Evolutionary conservation across 208 protist genomes (phyloP), one percentile per base, ranked within the genome.

Genomic region (Leishmania mexicana): DNA sequence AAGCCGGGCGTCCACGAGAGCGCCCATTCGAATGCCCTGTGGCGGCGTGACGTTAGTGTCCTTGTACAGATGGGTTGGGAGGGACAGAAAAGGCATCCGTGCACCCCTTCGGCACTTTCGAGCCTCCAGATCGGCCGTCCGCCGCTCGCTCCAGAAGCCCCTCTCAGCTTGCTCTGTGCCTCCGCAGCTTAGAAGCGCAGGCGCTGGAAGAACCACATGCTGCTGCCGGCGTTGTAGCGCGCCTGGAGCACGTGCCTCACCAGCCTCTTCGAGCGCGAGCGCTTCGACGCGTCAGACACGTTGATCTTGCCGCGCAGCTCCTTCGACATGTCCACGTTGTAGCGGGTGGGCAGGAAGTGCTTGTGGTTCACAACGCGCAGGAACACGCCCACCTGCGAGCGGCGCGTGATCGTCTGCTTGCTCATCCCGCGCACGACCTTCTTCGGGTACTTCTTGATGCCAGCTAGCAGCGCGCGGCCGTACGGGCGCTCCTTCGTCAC

Each of bases 141-240:
- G 38, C 64, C 31, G 1, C 8, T 31, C 35, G n/a, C 38, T 15
- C 65, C 0, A 7, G 19, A n/a, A 47, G 40, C 35, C 65, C 19
- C 8, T n/a, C 79, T 94, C 89, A 65, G 99, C 92, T 90, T 96
- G 95, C 81, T 92, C 96, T 96, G 91, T 98, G 99, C 81, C 91
- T 91, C 77, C 97, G 96, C 81, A 96, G 57, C 85, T 99, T 99
- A 99, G 97, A 99, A 99, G 88, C 98, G 93, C 83, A 99, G 97
- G 90, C 98, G 98, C 89, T 98, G 92, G 97, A 99, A 99, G 96
- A 99, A 99, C 99, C 99, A 99, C 82, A 93, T 93, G 97, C 99
- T 99, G 92, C 98, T 98, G 89, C 98, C 99, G 74, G 95, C 86
- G 87, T 97, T 98, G 97, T 99, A 99, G 86, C 96, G 93, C 45